Conservation (phyloP, 768 basidiomycete species). For the Chiua virens region DNA sequence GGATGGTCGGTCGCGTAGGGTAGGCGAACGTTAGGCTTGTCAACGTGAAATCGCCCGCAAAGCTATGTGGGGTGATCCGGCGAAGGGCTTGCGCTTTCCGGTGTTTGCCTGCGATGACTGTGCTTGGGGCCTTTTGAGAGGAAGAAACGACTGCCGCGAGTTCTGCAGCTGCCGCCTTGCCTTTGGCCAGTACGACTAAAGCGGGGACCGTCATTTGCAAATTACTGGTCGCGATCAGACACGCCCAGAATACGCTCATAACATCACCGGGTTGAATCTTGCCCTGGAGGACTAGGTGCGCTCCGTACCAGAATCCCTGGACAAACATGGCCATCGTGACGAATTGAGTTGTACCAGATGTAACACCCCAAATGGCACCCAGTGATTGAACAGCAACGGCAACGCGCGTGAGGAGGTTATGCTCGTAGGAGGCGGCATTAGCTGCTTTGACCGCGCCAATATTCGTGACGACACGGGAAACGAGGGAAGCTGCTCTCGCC, state of each 20-base stretch:
- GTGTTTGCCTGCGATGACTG: constrained; percentile 20
- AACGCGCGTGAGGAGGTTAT: constrained; percentile 46
- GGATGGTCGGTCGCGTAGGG: constrained; percentile 63
- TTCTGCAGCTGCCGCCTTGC: constrained; percentile 50
- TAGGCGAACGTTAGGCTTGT: constrained; percentile 66
- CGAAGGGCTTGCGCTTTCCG: constrained; percentile 39
- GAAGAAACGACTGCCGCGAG: constrained; percentile 20
- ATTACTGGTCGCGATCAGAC: constrained; percentile 84
- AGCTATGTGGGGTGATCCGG: constrained; percentile 63
- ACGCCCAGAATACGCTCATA: constrained; percentile 99
- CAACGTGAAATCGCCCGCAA: constrained; percentile 70
- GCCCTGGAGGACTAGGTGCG: constrained; percentile 81
- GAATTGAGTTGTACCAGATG: constrained; percentile 71
- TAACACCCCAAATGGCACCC: constrained; percentile 74
- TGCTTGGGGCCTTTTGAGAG: constrained; percentile 36
- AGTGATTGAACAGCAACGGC: constrained; percentile 51
- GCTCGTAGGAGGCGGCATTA: constrained; percentile 68
- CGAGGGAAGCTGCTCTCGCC: constrained; percentile 70
- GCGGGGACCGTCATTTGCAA: constrained; percentile 87
- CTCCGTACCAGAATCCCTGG: constrained; percentile 95
- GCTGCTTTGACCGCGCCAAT: constrained; percentile 93
- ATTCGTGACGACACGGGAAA: constrained; percentile 73
- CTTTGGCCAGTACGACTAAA: constrained; percentile 62
- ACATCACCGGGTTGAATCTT: constrained; percentile 70
- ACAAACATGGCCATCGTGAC: constrained; percentile 92